Percentiles rank a stretch among this genome's conserved stretches.
Conservation (phyloP, 179 eudicot species). For the Sideroxylon spinosum region DNA sequence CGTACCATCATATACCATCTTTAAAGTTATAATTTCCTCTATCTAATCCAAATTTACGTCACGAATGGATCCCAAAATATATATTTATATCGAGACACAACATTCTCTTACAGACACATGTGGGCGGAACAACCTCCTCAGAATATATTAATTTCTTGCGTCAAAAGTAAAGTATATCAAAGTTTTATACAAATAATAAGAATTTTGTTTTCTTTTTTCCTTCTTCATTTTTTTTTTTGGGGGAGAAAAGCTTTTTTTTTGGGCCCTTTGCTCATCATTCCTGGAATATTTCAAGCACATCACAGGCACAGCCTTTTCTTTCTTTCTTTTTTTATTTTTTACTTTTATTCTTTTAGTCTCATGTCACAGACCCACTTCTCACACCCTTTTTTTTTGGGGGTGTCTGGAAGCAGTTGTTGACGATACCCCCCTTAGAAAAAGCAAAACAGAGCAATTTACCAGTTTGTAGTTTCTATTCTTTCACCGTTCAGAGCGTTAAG, state of each 20-base stretch:
- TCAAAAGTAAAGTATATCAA: neutral
- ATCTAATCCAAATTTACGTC: too few relatives aligned
- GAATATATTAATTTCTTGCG: too few relatives aligned
- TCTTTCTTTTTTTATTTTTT: too few relatives aligned
- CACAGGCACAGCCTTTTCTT: too few relatives aligned
- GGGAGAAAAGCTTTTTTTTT: neutral
- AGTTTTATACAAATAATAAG: neutral
- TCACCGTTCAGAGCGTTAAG: neutral
- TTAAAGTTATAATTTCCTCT: too few relatives aligned
- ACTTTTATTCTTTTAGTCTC: neutral
- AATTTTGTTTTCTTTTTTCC: too few relatives aligned
- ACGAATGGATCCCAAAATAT: too few relatives aligned
- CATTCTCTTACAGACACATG: slow-evolving; percentile 3
- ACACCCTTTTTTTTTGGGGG: slow-evolving; percentile 20
- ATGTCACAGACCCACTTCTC: slow-evolving; percentile 24
- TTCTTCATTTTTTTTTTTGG: neutral
- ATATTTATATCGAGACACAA: neutral
- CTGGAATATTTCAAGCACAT: slow-evolving; percentile 28
- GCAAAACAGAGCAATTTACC: neutral
- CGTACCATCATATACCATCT: too few relatives aligned
- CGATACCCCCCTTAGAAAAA: neutral
- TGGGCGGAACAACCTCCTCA: neutral
- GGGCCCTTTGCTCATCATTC: slow-evolving; percentile 31
- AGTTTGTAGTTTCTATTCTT: neutral
- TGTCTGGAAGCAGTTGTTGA: slow-evolving; percentile 33